Evolutionary conservation across 352 stramenopile genomes (phyloP), one percentile per base, ranked within the genome.

Genomic region (Phytophthora cactorum): DNA sequence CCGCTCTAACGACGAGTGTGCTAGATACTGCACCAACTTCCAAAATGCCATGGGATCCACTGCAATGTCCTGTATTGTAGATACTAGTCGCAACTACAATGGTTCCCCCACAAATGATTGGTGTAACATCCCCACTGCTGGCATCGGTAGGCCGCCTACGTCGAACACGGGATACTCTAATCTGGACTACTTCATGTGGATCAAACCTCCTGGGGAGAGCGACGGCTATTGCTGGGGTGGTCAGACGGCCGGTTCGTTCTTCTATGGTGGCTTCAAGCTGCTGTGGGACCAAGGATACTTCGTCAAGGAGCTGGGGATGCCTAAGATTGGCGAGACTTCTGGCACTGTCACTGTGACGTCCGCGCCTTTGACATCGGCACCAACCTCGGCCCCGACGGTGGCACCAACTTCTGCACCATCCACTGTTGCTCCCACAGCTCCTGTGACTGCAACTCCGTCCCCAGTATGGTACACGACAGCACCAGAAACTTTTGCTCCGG

Each of bases 71-170:
- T 92, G 84, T 63, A 79, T 90, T 47, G 73, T 89, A 9, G 84
- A 91, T 61, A 90, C 84, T 5, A 86, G 77, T n/a, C 67, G 84
- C 28, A 91, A 91, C 63, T 90, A 79, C 75, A 84, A 87, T 58
- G 77, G 74, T 3, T 60, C 60, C 0, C 69, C 76, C 0, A 66
- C 66, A 2, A 71, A 58, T 2, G 80, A 86, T 51, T 92, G 84
- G 84, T 92, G 84, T 66, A 92, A 92, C 52, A 70, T 79, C 29
- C 78, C 82, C n/a, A 74, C 70, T 1, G 84, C 75, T 25, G 82
- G 78, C 22, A 79, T 92, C 29, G 84, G 84, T 36, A 74, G 74
- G 31, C 69, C 74, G 27, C 84, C 84, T 2, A 90, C 82, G 43
- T 69, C 62, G 36, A 60, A 78, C 52, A 90, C 81, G 9, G 78